Base-by-base conservation (phyloP, 192 early-diverging fungal genomes). In the Coemansia sp. region DNA sequence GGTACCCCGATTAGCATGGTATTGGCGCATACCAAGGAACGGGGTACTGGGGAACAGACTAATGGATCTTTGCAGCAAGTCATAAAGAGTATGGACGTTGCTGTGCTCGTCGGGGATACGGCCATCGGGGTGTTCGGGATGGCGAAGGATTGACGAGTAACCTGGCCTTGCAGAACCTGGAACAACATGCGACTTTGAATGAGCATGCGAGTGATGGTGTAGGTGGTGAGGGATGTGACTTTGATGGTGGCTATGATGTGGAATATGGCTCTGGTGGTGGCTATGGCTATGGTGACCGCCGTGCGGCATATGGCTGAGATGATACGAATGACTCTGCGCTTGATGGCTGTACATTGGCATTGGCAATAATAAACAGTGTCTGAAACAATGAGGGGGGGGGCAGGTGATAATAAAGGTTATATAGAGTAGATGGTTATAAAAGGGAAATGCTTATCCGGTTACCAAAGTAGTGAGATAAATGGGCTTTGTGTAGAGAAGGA, bases 21-120 rank as follows among this genome's bases (percentile, higher is more conserved):
- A 69, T 8, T 77, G 67, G 28, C 87, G 82, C 19, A 79, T 72
- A 36, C 85, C 87, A 44, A 90, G 65, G 60, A 81, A 86, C 28
- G 79, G 80, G 11, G 66, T 56, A 17, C 82, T 69, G 23, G 66
- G 77, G 36, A 76, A 83, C 30, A 74, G 60, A 23, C 66, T 78
- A 18, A 80, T 59, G 22, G 79, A 78, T 23, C 52, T 44, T 17
- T 64, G 61, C 38, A 71, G 34, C 13, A 64, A 27, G 20, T 71
- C 68, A 35, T 71, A 55, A 1, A 58, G 47, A 10, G 68, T 71
- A 8, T n/a, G 42, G 14, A 71, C 53, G 33, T 39, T 51, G 29
- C 35, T 33, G 47, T 59, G 34, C 23, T 54, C 54, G 57, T 58
- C 57, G n/a, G 41, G 18, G 25, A 57, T 25, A 9, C 43, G 49